A percentile compares a stretch with the other conserved stretches of the same genome.
phyloP scores from a whole-genome alignment of 768 basidiomycete species.

The Collybia sordida region DNA sequence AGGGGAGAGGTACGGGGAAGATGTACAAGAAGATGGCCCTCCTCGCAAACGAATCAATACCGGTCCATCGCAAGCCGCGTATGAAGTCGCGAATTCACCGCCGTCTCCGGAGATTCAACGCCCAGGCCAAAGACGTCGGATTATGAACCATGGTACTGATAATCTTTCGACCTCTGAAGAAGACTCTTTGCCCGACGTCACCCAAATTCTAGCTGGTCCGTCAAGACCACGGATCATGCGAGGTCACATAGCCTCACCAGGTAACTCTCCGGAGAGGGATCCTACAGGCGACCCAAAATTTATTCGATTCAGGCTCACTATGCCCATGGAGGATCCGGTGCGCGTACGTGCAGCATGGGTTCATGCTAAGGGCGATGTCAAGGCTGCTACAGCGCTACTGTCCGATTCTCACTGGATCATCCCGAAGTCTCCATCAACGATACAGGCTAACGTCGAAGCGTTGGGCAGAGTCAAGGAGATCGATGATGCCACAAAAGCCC shows the following conservation, averaged over 20 bases:
- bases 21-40: constrained; percentile 57
- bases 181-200: constrained; percentile 58
- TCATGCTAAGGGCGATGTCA: constrained; percentile 59
- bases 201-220: constrained; percentile 38
- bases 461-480: constrained; percentile 69
- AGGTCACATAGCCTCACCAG: constrained; percentile 37
- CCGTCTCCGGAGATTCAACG: constrained; percentile 62
- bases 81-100: constrained; percentile 43
- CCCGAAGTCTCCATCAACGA: constrained; percentile 23
- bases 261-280: constrained; percentile 24
- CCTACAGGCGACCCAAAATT: constrained; percentile 40
- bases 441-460: constrained; percentile 28
- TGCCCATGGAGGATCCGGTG: constrained; percentile 45
- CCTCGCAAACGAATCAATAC: constrained; percentile 72
- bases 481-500: constrained; percentile 71
- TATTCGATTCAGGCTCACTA: constrained; percentile 60
- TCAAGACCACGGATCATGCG: constrained; percentile 58
- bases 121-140: constrained; percentile 48
- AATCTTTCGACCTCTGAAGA: constrained; percentile 63
- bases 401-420: constrained; percentile 56
- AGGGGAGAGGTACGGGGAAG: constrained; percentile 35
- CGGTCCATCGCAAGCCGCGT: constrained; percentile 40
- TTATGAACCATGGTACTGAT: constrained; percentile 33
- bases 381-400: constrained; percentile 58
- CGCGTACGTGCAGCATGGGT: constrained; percentile 67